Conservation (phyloP, 2,329 filamentous ascomycete species). For the Fusarium illudens region DNA sequence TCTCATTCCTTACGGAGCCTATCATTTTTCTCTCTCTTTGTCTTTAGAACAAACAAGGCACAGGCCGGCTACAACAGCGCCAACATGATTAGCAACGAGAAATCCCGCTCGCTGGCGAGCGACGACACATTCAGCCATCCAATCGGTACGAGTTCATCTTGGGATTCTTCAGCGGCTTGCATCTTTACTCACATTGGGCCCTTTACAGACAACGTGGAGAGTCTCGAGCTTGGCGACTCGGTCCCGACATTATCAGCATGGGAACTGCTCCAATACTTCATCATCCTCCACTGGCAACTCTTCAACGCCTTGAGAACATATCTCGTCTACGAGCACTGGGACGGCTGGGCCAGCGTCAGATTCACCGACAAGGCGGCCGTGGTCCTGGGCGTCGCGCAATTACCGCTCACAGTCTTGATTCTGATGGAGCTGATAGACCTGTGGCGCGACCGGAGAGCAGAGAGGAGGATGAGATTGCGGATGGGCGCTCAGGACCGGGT, state of each 20-base stretch:
- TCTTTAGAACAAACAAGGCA: not conserved
- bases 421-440: constrained; percentile 8
- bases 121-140: not conserved
- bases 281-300: not conserved
- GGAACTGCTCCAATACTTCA: not conserved
- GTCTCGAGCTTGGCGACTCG: not conserved
- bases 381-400: not conserved
- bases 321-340: constrained; percentile 6
- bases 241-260: not conserved
- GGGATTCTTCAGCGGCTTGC: not conserved
- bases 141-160: not conserved
- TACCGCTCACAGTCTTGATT: not conserved
- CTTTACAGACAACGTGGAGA: not conserved
- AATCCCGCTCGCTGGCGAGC: not conserved
- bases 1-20: not conserved
- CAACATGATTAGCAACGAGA: not conserved
- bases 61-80: not conserved
- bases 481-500: not conserved
- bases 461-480: not conserved
- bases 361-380: not conserved
- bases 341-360: constrained; percentile 1
- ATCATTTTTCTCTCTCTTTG: not conserved
- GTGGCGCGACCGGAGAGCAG: not conserved
- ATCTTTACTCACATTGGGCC: not conserved
- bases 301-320: not conserved